Conservation (phyloP, 305 asterid genomes). For the Lippia alba region DNA sequence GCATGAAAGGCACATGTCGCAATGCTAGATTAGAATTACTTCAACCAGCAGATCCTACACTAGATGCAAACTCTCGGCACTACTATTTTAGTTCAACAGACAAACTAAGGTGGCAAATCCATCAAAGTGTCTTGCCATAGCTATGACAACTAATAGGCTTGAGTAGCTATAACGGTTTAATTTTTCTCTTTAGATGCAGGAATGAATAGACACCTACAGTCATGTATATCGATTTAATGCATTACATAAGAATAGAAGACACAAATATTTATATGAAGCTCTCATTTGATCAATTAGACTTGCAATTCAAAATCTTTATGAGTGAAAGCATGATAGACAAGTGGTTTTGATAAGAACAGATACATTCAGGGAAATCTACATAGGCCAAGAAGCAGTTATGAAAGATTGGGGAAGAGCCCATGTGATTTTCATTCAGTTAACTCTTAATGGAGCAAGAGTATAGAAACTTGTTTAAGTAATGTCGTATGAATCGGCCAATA, state of each 20-base stretch:
- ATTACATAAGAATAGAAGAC: not conserved
- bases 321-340: not conserved
- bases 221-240: not conserved
- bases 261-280: not conserved
- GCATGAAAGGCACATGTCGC: constrained; percentile 25
- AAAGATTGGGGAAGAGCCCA: too few species aligned
- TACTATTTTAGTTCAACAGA: not conserved
- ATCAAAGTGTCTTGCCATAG: too few species aligned
- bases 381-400: too few species aligned
- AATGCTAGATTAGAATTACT: constrained; percentile 14
- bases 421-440: too few species aligned
- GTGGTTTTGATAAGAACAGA: not conserved
- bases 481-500: constrained; percentile 18
- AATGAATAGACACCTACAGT: too few species aligned
- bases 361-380: not conserved
- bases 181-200: constrained; percentile 1
- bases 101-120: not conserved
- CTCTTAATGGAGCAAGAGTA: constrained; percentile 28
- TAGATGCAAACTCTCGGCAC: constrained; percentile 12
- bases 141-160: too few species aligned
- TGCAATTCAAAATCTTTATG: not conserved
- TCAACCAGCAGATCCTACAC: not conserved
- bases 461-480: not conserved
- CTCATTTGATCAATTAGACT: not conserved
- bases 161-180: not conserved